Evolutionary conservation across 805 yeast genomes (phyloP), one percentile per base, ranked within the genome.

Genomic region (Suhomyces kilbournensis): DNA sequence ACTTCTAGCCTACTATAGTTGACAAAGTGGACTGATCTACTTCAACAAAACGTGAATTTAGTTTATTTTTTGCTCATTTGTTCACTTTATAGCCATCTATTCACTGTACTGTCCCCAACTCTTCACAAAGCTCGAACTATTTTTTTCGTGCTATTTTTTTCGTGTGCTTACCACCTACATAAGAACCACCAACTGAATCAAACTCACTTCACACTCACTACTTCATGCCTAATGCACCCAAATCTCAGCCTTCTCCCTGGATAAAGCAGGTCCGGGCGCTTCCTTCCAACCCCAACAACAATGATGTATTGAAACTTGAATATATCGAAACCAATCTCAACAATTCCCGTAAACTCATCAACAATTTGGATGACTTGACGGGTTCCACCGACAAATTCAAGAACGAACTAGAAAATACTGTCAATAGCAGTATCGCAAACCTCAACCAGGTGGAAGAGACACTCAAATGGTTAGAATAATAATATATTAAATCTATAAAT

Each of bases 281-380:
- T n/a, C 75, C 76, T 2, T 65, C 74, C 4, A 62, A 63, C 35
- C 67, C 74, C 2, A 55, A 61, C 14, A 54, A 62, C 22, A 65
- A 70, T 42, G 77, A 72, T 52, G 60, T 63, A 43, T 60, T 72
- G 46, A 70, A 69, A 47, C 55, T 64, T 4, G 77, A 72, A 35
- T 72, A 70, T 53, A 63, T 72, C 19, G 75, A 70, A n/a, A 67
- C 65, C 42, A 72, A 72, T 51, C 58, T 72, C 46, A 70, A 70
- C 58, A 72, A 72, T 53, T 69, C 74, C 14, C 60, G 76, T 23
- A 68, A 66, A 48, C 61, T 72, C 38, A 72, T 72, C 19, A 42
- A 49, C 23, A 56, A 59, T 45, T 51, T 65, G 32, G 47, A 55
- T 22, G 50, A 50, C 10, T 54, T 59, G 23, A 53, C 60, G n/a